Evolutionary conservation across 257 asterid genomes (phyloP).

Genomic region (Scutellaria galericulata): DNA sequence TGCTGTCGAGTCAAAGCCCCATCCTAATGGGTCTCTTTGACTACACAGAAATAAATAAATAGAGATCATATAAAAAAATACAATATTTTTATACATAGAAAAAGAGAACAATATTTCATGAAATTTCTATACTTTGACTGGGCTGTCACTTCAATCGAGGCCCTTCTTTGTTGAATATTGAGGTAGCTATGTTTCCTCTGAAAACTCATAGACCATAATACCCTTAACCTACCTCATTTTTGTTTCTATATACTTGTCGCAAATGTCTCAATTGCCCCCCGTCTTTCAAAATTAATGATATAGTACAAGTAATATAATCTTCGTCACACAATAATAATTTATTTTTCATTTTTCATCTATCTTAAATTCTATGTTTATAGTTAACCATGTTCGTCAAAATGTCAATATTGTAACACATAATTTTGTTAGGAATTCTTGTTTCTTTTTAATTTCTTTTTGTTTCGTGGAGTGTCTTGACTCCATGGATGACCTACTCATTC

Average conservation of each 20-base stretch:
- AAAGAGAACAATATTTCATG: conserved; percentile 14
- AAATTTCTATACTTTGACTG: conserved; percentile 58
- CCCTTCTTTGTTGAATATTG: conserved; percentile 61
- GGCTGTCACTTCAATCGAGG: conserved; percentile 59
- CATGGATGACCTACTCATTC: too few species aligned
- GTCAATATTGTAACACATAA: too few species aligned
- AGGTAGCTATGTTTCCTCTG: conserved; percentile 25
- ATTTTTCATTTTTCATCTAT: too few species aligned
- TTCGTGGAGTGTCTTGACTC: too few species aligned
- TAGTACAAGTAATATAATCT: background rate
- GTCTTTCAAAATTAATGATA: background rate
- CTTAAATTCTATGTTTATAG: too few species aligned
- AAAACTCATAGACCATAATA: conserved; percentile 28
- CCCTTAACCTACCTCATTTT: conserved; percentile 19
- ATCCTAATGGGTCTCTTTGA: conserved; percentile 45
- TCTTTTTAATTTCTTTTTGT: too few species aligned
- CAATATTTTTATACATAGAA: background rate
- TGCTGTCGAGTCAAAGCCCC: conserved; percentile 44
- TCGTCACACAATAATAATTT: too few species aligned
- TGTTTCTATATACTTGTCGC: background rate
- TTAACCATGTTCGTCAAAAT: too few species aligned
- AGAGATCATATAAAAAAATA: background rate
- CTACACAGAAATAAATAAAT: conserved; percentile 21
- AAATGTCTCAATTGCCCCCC: conserved; percentile 19
- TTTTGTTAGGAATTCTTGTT: too few species aligned